Conservation (phyloP, 2,329 filamentous ascomycete genomes). For the Colletotrichum spaethianum region DNA sequence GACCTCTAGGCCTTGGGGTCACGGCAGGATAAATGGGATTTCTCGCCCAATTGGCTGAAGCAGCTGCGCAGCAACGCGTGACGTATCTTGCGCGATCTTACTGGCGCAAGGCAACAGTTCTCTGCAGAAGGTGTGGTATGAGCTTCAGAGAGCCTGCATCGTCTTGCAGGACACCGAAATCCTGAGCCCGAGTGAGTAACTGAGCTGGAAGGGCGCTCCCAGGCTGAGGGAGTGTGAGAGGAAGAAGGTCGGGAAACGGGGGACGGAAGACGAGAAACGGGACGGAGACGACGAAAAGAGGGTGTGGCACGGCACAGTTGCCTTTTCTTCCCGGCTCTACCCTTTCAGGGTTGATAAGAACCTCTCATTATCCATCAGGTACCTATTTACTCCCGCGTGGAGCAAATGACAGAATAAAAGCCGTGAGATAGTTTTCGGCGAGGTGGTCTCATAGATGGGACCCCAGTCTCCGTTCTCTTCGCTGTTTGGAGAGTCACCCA, state of each 20-base stretch:
- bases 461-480: background rate
- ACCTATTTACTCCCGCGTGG: constrained; percentile 32
- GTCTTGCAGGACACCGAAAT: constrained; percentile 26
- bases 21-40: constrained; percentile 30
- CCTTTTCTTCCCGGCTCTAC: constrained; percentile 31
- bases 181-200: background rate
- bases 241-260: constrained; percentile 23
- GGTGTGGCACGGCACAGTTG: constrained; percentile 33
- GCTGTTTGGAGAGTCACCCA: constrained; percentile 21
- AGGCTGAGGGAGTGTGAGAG: constrained; percentile 18
- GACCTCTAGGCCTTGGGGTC: constrained; percentile 25
- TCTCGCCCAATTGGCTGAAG: constrained; percentile 32
- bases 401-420: constrained; percentile 24
- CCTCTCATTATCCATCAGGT: constrained; percentile 16
- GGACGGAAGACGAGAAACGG: constrained; percentile 10
- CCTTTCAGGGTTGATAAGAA: constrained; percentile 32
- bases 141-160: constrained; percentile 33
- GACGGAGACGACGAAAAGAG: constrained; percentile 29
- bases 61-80: constrained; percentile 33
- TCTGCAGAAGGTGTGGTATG: constrained; percentile 34
- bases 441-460: constrained; percentile 20
- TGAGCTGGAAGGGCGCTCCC: constrained; percentile 11
- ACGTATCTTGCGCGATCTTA: constrained; percentile 35
- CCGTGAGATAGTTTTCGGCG: background rate
- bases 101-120: constrained; percentile 23